These are phyloP conservation scores for Scheffersomyces lignicola DNA, from an alignment of 1,139 yeast species.

Conservation along the genomic window DNA sequence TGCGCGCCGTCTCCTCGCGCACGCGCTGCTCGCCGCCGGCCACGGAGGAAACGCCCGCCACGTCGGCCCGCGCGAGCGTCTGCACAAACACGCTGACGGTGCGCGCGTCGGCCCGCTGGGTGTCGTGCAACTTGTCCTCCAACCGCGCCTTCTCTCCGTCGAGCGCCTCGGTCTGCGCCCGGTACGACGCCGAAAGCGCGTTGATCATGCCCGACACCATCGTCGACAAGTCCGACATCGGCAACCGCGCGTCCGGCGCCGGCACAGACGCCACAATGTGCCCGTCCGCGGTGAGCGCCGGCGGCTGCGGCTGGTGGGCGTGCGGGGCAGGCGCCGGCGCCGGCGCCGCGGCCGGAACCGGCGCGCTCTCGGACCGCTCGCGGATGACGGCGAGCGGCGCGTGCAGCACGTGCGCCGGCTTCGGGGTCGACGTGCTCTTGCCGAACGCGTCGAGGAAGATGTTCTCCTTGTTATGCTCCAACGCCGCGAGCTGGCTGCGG, in stretches of 20 bases:
- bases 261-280: slow-evolving; percentile 17
- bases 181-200: slow-evolving; percentile 45
- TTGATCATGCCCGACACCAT: slow-evolving; percentile 45
- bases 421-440: slow-evolving; percentile 33
- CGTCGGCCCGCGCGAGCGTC: slow-evolving; percentile 12
- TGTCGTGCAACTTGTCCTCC: slow-evolving; percentile 15
- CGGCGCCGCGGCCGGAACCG: slow-evolving; percentile 12
- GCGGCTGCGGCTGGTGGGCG: slow-evolving; percentile 34
- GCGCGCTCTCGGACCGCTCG: slow-evolving; percentile 38
- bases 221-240: slow-evolving; percentile 33
- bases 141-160: slow-evolving; percentile 21
- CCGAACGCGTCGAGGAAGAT: slow-evolving; percentile 35
- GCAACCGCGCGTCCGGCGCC: slow-evolving; percentile 14
- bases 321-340: slow-evolving; percentile 7
- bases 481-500: slow-evolving; percentile 32
- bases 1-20: slow-evolving; percentile 17
- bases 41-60: slow-evolving; percentile 27
- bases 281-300: slow-evolving; percentile 34
- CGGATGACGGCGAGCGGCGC: slow-evolving; percentile 41
- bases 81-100: slow-evolving; percentile 9
- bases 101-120: slow-evolving; percentile 10
- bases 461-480: slow-evolving; percentile 47
- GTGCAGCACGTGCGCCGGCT: slow-evolving; percentile 17
- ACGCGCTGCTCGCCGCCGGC: slow-evolving; percentile 30
- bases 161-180: slow-evolving; percentile 22